Evolutionary conservation across 148 eudicot species (phyloP), one percentile per base, ranked within the genome.

Genomic region (Gaultheria prostrata): DNA sequence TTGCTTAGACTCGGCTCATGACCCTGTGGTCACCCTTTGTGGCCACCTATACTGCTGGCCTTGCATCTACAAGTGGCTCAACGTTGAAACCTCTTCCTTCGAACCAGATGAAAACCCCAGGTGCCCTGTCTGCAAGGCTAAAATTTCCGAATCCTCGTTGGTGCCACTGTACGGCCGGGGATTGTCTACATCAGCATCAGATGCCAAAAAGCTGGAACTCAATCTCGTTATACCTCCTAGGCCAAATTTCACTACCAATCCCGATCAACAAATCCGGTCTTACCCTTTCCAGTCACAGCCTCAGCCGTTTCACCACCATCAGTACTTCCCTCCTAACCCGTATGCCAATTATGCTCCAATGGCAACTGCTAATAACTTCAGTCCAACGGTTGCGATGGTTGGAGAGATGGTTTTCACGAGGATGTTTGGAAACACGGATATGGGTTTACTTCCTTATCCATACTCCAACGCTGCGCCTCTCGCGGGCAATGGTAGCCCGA

Each of bases 1-100:
- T 72, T 95, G 98, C 85, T 85, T 95, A 78, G 98, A 94, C 67
- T 90, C 96, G 4, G 95, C 93, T 18, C 86, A 86, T 5, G 98
- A 95, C 51, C 98, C 98, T 2, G 92, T 95, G 14, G 98, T 94
- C 83, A 94, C 98, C 45, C 95, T 92, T 43, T 95, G 98, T 49
- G 98, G 98, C 50, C 98, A 95, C 85, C 89, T 95, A 0, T 95
- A 90, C 77, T 95, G 98, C 83, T 95, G 98, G 95, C 91, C 95
- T n/a, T 95, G 98, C 85, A 93, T 95, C 32, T 93, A 92, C 85
- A 92, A 88, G 82, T 95, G 98, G 98, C 94, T 95, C 71, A 87
- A 89, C 10, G 89, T 91, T 24, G 90, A 89, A 76, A 89, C 81
- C 90, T 88, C 93, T 56, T 86, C 91, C 56, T 78, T 86, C 0